A percentile compares a stretch with the other conserved stretches of the same genome.
Conservation (phyloP, 306 rosid genomes). For the Adenanthera pavonina region DNA sequence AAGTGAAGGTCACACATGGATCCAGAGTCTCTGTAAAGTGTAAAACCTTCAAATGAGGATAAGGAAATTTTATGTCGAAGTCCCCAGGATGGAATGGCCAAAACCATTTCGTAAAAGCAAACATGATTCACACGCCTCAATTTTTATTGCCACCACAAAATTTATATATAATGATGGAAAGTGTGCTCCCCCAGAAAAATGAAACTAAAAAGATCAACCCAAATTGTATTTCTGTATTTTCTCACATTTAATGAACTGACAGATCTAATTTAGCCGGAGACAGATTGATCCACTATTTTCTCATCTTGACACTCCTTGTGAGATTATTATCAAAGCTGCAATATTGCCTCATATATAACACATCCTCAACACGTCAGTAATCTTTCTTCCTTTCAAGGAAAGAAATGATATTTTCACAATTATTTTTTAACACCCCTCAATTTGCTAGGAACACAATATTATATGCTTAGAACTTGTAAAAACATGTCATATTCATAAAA, state of each 20-base stretch:
- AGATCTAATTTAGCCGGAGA: neutral
- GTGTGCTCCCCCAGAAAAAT: neutral
- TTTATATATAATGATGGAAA: constrained; percentile 23
- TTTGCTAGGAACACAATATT: neutral
- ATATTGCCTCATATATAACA: neutral
- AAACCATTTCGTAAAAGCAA: neutral
- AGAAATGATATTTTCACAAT: constrained; percentile 4
- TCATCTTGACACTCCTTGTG: neutral
- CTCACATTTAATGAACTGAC: neutral
- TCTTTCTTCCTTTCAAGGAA: neutral
- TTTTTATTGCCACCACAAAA: neutral
- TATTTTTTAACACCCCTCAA: constrained; percentile 10
- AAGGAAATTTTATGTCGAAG: neutral
- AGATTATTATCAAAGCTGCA: constrained; percentile 10
- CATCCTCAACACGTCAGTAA: constrained; percentile 16
- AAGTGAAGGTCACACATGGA: constrained; percentile 25
- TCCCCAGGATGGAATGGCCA: neutral
- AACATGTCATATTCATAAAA: neutral
- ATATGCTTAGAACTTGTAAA: neutral
- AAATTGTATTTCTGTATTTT: neutral
- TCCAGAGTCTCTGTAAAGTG: constrained; percentile 14
- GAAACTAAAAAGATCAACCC: constrained; percentile 13
- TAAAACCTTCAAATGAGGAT: neutral
- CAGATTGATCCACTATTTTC: neutral
- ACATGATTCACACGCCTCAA: constrained; percentile 7